These are phyloP conservation scores for Auricularia sp. DNA, from an alignment of 768 basidiomycete genomes.

Conservation along the genomic window DNA sequence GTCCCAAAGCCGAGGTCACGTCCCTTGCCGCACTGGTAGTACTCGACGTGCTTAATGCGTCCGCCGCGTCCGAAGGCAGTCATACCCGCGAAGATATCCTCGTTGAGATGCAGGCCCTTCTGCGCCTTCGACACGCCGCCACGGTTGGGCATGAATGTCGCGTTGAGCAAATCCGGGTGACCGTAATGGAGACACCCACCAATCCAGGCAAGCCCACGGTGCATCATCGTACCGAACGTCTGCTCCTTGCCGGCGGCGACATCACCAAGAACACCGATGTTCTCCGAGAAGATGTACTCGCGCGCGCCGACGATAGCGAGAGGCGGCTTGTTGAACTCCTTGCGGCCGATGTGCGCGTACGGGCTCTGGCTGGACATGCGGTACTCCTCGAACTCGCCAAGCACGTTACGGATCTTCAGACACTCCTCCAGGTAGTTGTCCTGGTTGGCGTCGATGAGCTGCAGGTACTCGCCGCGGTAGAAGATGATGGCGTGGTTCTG, in stretches of 20 bases:
- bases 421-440: constrained; percentile 99
- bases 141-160: constrained; percentile 93
- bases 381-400: too few species aligned
- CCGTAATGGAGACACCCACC: constrained; percentile 98
- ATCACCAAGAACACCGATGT: constrained; percentile 97
- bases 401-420: constrained; percentile 98
- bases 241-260: constrained; percentile 98
- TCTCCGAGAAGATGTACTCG: constrained; percentile 99
- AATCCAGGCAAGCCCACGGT: constrained; percentile 91
- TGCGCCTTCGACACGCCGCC: constrained; percentile 98
- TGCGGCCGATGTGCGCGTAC: too few species aligned
- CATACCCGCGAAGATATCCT: constrained; percentile 99
- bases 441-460: constrained; percentile 99
- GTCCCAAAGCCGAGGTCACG: constrained; percentile 98
- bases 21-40: constrained; percentile 98
- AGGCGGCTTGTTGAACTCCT: too few species aligned
- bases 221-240: constrained; percentile 97
- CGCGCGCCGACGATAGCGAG: too few species aligned
- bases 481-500: constrained; percentile 99
- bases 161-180: constrained; percentile 98
- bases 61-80: constrained; percentile 94
- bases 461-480: constrained; percentile 97
- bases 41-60: constrained; percentile 97
- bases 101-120: constrained; percentile 97
- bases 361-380: too few species aligned